Evolutionary conservation across 1,284 basidiomycete species (phyloP), one percentile per base, ranked within the genome.

Genomic region (Pholiota adiposa): DNA sequence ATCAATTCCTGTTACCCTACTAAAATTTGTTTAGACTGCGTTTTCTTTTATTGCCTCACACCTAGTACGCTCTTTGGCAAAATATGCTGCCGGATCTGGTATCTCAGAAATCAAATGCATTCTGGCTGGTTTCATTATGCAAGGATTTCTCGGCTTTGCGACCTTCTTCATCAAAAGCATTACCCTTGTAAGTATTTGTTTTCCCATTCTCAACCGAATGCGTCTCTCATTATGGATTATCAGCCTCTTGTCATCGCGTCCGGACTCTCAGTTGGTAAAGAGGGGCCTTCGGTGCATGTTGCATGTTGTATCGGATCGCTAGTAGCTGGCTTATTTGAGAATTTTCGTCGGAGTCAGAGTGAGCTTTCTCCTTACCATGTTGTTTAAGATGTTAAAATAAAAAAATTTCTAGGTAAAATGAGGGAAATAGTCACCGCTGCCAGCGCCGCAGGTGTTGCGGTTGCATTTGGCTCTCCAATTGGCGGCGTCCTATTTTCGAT

Each of bases 31-130:
- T 50, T 21, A 97, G 95, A 82, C 82, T 5, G 65, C 82, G 1
- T 96, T 97, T 69, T 87, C 94, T 0, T 94, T 92, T 69, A 80
- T 89, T 4, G 92, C 96, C 3, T 92, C 96, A 0, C 93, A 94
- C 70, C 83, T 99, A 1, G 97, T 99, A 56, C 86, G 87, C 52
- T 86, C 87, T 3, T 88, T 97, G 69, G 96, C 97, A 2, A 96
- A 91, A 54, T 97, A 97, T 73, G 96, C 97, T 8, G 97, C 97
- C 7, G 97, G 97, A 4, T 98, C 96, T 62, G 97, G 97, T 56
- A 99, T 99, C 60, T 95, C 96, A 23, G 97, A 99, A 76, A 98
- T 99, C 78, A 99, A 99, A 72, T 98, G 96, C 74, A 98, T 99
- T 67, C 79, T 99, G 19, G 94, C 94, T 4, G 97, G 97, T 1